These are phyloP conservation scores for Apiospora phragmitis DNA, from an alignment of 2,329 filamentous ascomycete species.

Conservation along the genomic window DNA sequence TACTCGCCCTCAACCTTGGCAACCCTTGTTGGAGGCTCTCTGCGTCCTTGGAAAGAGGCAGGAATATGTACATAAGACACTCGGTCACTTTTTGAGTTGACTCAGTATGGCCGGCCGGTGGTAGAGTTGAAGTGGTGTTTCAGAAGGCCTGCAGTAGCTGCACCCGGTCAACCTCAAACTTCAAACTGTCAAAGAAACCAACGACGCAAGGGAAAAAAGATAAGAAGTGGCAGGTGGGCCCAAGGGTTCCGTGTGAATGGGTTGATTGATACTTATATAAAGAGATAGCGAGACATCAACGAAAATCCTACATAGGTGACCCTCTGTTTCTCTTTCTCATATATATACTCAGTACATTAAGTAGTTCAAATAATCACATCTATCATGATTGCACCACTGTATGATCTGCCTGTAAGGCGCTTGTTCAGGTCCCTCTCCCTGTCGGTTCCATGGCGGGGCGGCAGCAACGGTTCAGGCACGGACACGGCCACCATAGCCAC, in stretches of 20 bases:
- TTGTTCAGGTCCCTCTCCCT: constrained; percentile 1
- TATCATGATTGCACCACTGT: background rate
- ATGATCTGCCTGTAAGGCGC: background rate
- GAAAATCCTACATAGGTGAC: background rate
- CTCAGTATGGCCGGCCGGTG: background rate
- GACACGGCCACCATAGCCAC: background rate
- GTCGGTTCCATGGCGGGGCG: background rate
- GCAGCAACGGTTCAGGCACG: background rate
- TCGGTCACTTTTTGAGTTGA: background rate
- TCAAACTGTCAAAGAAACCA: background rate
- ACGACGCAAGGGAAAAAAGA: background rate
- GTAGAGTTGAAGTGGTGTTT: background rate
- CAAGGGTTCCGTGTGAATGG: background rate
- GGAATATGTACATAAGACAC: background rate
- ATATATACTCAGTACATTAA: background rate
- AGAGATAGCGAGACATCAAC: background rate
- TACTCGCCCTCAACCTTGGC: background rate
- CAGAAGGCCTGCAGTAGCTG: background rate
- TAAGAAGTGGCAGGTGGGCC: background rate
- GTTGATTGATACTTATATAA: background rate
- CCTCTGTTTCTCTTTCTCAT: background rate
- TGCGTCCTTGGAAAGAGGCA: background rate
- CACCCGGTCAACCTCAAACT: constrained; percentile 3
- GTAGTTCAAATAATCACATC: background rate
- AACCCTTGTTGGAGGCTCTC: background rate